Percentiles rank a stretch among this genome's conserved stretches.
phyloP scores from a whole-genome alignment of 2,329 filamentous ascomycete species.

The Trichoderma sp. region DNA sequence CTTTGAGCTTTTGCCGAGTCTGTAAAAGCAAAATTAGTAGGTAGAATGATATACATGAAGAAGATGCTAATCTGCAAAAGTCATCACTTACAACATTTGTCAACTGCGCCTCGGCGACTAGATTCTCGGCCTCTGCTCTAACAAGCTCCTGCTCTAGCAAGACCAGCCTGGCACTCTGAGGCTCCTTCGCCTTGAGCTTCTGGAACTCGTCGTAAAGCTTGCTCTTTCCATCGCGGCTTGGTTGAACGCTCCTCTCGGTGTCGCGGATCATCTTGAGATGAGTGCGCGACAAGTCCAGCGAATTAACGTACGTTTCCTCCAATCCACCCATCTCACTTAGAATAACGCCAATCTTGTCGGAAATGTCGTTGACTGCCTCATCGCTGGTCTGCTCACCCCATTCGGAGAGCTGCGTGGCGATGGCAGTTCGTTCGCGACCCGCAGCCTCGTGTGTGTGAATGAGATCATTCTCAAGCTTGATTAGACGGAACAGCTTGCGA shows the following conservation, averaged over 20 bases:
- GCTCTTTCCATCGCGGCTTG: slow-evolving; percentile 78
- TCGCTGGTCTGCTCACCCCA: slow-evolving; percentile 94
- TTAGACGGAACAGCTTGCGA: slow-evolving; percentile 83
- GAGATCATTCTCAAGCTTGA: slow-evolving; percentile 91
- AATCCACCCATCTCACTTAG: slow-evolving; percentile 91
- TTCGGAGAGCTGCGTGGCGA: slow-evolving; percentile 88
- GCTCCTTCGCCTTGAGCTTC: slow-evolving; percentile 88
- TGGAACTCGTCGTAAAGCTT: slow-evolving; percentile 93
- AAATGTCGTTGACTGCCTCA: slow-evolving; percentile 82
- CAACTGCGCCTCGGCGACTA: slow-evolving; percentile 94
- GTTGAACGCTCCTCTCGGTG: slow-evolving; percentile 93
- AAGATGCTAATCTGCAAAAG: background rate
- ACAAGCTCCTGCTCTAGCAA: slow-evolving; percentile 95
- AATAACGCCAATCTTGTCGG: slow-evolving; percentile 92
- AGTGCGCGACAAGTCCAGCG: slow-evolving; percentile 78
- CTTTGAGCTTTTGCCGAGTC: slow-evolving; percentile 95
- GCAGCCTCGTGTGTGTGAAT: slow-evolving; percentile 83
- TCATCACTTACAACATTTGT: slow-evolving; percentile 75
- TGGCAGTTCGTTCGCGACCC: slow-evolving; percentile 76
- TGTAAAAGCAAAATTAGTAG: slow-evolving; percentile 34
- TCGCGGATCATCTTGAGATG: slow-evolving; percentile 91
- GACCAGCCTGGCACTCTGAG: slow-evolving; percentile 74
- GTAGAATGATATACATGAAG: background rate
- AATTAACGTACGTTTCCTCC: slow-evolving; percentile 83
- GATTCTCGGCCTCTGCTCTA: slow-evolving; percentile 88